phyloP scores from a whole-genome alignment of 495 filamentous ascomycete genomes.

The Elaphomyces granulatus region DNA sequence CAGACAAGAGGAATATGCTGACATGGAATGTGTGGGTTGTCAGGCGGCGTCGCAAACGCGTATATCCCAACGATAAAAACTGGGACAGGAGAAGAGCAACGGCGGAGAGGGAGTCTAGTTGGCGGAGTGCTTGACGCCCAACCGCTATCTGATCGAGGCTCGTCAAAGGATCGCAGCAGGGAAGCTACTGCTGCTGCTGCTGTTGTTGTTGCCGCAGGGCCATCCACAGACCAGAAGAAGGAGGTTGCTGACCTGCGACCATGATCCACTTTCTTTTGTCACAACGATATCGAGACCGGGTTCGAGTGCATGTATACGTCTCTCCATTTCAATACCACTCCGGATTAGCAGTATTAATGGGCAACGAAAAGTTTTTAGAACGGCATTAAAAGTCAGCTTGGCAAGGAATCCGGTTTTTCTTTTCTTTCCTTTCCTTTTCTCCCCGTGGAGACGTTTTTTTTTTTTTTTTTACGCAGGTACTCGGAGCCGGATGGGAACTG shows the following conservation, averaged over 20 bases:
- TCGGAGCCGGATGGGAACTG: too few relatives aligned
- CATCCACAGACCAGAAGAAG: neutral
- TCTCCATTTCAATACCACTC: too few relatives aligned
- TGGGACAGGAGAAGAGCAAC: slow-evolving; percentile 22
- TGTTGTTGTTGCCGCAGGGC: neutral
- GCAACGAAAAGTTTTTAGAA: too few relatives aligned
- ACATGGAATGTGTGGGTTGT: neutral
- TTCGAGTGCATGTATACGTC: too few relatives aligned
- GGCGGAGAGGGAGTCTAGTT: slow-evolving; percentile 13
- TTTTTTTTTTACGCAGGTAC: too few relatives aligned
- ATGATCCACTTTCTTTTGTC: too few relatives aligned
- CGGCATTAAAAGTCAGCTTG: too few relatives aligned
- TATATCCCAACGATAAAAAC: slow-evolving; percentile 19
- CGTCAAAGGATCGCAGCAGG: slow-evolving; percentile 25
- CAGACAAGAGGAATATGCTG: neutral
- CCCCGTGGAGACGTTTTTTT: too few relatives aligned
- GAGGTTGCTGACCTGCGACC: neutral
- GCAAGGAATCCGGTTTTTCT: too few relatives aligned
- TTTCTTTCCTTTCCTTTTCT: too few relatives aligned
- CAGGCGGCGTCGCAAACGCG: slow-evolving; percentile 32
- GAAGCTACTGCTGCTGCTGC: slow-evolving; percentile 12
- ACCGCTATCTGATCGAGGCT: slow-evolving; percentile 22
- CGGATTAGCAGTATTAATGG: too few relatives aligned
- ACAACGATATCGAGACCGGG: too few relatives aligned
- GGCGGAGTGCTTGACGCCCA: slow-evolving; percentile 21